A percentile compares a stretch with the other conserved stretches of the same genome.
Evolutionary conservation across 2,329 filamentous ascomycete species (phyloP).

Genomic region (Fusarium sp.): DNA sequence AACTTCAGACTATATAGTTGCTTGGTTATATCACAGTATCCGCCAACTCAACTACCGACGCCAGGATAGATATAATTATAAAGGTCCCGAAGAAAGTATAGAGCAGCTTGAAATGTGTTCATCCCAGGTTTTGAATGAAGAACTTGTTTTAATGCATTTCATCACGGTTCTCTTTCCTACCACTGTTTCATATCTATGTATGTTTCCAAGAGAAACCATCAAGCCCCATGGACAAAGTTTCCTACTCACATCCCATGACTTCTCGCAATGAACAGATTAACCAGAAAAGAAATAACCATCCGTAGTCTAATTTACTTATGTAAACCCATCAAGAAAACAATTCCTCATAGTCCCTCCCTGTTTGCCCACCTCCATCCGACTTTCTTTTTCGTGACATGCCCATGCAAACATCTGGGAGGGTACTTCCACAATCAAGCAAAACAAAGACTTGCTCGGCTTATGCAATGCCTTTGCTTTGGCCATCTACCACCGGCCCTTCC

Average conservation of each 20-base stretch:
- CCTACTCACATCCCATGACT: slow-evolving; percentile 38
- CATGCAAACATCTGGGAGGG: slow-evolving; percentile 16
- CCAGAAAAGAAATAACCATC: slow-evolving; percentile 48
- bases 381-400: slow-evolving; percentile 16
- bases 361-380: slow-evolving; percentile 22
- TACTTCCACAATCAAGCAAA: slow-evolving; percentile 33
- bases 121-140: neutral
- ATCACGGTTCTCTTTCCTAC: slow-evolving; percentile 30
- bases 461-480: slow-evolving; percentile 31
- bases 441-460: slow-evolving; percentile 35
- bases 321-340: slow-evolving; percentile 44
- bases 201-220: slow-evolving; percentile 34
- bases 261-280: slow-evolving; percentile 44
- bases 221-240: slow-evolving; percentile 22
- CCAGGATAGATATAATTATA: neutral
- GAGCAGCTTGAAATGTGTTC: neutral
- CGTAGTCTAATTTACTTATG: slow-evolving; percentile 51
- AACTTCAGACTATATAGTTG: neutral
- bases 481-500: slow-evolving; percentile 38
- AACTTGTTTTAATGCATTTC: slow-evolving; percentile 17
- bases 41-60: neutral
- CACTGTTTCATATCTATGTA: slow-evolving; percentile 41
- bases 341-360: slow-evolving; percentile 46
- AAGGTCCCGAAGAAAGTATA: neutral
- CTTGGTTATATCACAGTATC: neutral